These are phyloP conservation scores for Fonsecaea pedrosoi DNA, from an alignment of 2,329 filamentous ascomycete genomes.

Conservation along the genomic window DNA sequence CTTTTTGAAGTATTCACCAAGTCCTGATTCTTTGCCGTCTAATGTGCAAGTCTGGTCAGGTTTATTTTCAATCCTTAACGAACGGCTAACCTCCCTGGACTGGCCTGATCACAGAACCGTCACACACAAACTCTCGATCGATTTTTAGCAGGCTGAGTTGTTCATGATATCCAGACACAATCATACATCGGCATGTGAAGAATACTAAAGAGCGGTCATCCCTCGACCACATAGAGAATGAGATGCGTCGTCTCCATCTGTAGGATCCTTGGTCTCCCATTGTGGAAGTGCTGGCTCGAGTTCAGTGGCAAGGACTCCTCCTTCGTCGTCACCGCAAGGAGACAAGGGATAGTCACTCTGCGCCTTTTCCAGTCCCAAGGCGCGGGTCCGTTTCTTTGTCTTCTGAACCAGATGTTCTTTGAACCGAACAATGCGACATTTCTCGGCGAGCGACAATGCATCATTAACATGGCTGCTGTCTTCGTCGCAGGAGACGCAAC, in stretches of 20 bases:
- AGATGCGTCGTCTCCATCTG: neutral
- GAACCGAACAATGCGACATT: slow-evolving; percentile 9
- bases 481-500: slow-evolving; percentile 7
- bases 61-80: too few species aligned
- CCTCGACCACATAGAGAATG: neutral
- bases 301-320: neutral
- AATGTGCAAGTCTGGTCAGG: neutral
- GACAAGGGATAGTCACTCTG: neutral
- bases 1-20: neutral
- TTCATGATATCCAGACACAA: neutral
- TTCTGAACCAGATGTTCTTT: slow-evolving; percentile 2
- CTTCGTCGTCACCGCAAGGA: neutral
- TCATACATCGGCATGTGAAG: neutral
- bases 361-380: neutral
- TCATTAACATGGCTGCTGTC: slow-evolving; percentile 6
- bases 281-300: neutral
- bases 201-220: neutral
- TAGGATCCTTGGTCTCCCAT: neutral
- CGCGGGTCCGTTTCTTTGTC: neutral
- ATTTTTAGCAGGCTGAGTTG: neutral
- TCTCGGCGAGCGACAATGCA: neutral
- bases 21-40: neutral
- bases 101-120: neutral
- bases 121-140: neutral
- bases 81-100: neutral